Percentiles rank a stretch among this genome's conserved stretches.
Evolutionary conservation across 495 filamentous ascomycete genomes (phyloP).

Genomic region (Xylaria sp.): DNA sequence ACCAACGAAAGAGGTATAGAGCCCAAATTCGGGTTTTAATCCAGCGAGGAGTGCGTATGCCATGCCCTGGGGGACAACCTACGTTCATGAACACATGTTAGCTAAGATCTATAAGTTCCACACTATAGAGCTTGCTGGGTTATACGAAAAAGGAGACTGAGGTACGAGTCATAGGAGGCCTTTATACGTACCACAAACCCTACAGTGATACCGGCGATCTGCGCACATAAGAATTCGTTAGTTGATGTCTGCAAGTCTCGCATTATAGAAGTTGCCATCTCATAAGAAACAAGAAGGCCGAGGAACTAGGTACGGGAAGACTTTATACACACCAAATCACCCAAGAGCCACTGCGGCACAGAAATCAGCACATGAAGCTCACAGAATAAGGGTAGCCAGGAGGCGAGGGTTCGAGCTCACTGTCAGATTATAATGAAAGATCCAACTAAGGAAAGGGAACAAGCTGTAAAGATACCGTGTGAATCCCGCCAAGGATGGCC

Average conservation of each 20-base stretch:
- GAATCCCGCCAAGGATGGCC: conserved; percentile 61
- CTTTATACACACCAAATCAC: conserved; percentile 47
- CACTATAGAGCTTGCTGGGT: no score
- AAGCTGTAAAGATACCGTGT: conserved; percentile 58
- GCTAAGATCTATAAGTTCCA: no score
- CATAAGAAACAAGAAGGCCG: background rate
- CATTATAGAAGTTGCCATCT: background rate
- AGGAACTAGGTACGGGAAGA: no score
- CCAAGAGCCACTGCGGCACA: conserved; percentile 48
- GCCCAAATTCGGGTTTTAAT: conserved; percentile 64
- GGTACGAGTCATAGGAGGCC: no score
- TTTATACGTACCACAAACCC: no score
- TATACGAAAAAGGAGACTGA: no score
- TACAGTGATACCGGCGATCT: no score
- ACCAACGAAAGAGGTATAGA: conserved; percentile 73
- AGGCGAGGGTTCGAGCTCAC: background rate
- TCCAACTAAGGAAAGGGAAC: conserved; percentile 58
- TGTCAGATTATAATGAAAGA: conserved; percentile 58
- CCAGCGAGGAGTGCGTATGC: conserved; percentile 67
- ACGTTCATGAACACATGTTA: no score
- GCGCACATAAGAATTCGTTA: no score
- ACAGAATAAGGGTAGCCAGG: background rate
- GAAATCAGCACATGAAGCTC: conserved; percentile 2
- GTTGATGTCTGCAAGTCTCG: no score
- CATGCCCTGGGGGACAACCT: conserved; percentile 64